These are phyloP conservation scores for Thuja plicata DNA, from an alignment of 83 land plant species.

Conservation along the genomic window DNA sequence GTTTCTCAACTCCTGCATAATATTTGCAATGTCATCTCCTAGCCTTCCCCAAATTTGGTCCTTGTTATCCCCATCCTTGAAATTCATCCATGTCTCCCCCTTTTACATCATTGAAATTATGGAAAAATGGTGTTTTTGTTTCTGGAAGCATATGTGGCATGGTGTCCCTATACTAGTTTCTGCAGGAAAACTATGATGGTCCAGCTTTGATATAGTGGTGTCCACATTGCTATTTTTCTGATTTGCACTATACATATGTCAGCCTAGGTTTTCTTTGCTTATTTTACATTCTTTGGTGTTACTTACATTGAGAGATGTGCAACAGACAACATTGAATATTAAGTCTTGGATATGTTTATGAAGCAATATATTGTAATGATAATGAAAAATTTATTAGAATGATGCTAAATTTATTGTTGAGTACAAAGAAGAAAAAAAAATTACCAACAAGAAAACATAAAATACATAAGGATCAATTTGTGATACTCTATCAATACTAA, in stretches of 20 bases:
- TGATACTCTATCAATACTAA: neutral
- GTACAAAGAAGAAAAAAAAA: no score
- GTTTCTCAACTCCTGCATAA: no score
- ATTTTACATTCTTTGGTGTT: neutral
- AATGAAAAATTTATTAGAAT: no score
- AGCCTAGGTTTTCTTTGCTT: neutral
- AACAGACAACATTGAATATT: neutral
- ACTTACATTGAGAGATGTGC: neutral
- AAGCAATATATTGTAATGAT: no score
- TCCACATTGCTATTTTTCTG: neutral
- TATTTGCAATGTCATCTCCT: no score
- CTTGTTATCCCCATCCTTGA: no score
- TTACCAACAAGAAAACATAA: neutral
- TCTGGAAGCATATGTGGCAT: neutral
- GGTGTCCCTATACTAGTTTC: neutral
- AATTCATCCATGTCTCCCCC: no score
- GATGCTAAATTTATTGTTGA: no score
- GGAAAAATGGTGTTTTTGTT: neutral
- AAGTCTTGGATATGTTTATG: neutral
- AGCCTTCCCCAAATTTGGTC: no score
- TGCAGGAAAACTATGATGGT: neutral
- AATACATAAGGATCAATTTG: no score
- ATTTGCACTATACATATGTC: neutral
- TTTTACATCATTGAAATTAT: neutral
- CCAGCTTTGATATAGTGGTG: neutral